Evolutionary conservation across 78 protist species (phyloP).

Genomic region (Emiliania huxleyi): DNA sequence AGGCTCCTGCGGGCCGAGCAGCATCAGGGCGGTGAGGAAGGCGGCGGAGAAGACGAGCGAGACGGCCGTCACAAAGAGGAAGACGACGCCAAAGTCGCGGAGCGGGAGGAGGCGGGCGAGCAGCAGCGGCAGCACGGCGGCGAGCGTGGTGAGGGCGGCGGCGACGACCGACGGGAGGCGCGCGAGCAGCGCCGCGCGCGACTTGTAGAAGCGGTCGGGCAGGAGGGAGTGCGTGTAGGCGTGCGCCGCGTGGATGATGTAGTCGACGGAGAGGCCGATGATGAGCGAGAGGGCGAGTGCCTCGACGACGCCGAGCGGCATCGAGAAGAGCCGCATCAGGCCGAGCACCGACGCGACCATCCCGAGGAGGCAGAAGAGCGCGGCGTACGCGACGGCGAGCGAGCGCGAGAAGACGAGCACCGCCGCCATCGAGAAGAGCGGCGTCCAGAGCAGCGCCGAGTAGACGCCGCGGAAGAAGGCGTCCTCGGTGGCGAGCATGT

Average conservation of each 20-base stretch:
- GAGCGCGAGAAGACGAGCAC: neutral
- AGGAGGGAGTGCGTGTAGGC: neutral
- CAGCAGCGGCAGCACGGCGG: neutral
- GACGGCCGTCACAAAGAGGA: neutral
- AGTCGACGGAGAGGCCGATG: neutral
- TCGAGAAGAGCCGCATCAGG: neutral
- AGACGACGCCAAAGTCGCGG: neutral
- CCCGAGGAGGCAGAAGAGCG: neutral
- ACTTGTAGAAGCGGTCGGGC: neutral
- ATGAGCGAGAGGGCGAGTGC: neutral
- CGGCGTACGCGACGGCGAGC: neutral
- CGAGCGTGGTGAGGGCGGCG: neutral
- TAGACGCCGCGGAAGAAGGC: neutral
- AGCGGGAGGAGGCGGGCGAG: neutral
- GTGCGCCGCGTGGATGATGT: conserved; percentile 12
- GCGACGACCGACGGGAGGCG: neutral
- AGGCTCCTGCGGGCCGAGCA: neutral
- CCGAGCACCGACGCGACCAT: neutral
- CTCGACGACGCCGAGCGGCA: neutral
- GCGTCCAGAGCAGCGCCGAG: neutral
- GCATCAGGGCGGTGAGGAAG: neutral
- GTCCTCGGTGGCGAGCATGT: neutral
- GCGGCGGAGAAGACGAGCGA: neutral
- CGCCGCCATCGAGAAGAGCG: neutral
- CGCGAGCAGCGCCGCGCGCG: neutral